Conservation (phyloP, 148 eudicot species). For the Rhododendron simsii region DNA sequence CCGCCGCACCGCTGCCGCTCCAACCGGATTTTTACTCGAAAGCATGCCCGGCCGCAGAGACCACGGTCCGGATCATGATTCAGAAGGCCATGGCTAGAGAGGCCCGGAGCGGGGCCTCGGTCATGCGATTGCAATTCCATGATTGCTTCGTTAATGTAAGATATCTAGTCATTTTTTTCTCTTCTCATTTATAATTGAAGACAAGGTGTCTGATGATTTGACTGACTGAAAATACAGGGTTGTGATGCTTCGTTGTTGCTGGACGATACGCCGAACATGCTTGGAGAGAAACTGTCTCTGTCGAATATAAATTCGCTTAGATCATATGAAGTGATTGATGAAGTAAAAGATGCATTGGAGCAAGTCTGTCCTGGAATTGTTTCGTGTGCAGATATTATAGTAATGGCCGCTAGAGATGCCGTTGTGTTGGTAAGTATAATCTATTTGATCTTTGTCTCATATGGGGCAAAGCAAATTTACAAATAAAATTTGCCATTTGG, state of each 20-base stretch:
- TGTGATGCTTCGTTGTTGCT: constrained; percentile 87
- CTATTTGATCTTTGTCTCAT: background rate
- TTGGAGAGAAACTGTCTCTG: constrained; percentile 69
- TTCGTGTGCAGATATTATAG: constrained; percentile 86
- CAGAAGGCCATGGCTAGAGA: constrained; percentile 62
- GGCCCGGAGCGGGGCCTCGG: constrained; percentile 67
- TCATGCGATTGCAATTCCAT: constrained; percentile 92
- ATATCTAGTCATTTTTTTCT: background rate
- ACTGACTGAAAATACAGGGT: constrained; percentile 39
- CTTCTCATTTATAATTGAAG: background rate
- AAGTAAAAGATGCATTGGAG: constrained; percentile 65
- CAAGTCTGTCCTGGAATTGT: constrained; percentile 58
- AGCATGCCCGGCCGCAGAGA: constrained; percentile 70
- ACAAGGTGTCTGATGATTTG: background rate
- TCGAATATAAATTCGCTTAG: constrained; percentile 77
- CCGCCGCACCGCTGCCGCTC: constrained; percentile 26
- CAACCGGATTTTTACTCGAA: constrained; percentile 51
- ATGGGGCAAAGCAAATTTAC: background rate
- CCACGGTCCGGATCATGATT: constrained; percentile 41
- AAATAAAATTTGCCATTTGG: background rate
- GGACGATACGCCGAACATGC: constrained; percentile 77
- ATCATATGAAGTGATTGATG: constrained; percentile 78
- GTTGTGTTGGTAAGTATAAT: constrained; percentile 50
- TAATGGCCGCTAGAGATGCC: constrained; percentile 93
- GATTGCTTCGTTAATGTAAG: constrained; percentile 89